A percentile compares a stretch with the other conserved stretches of the same genome.
phyloP scores from a whole-genome alignment of 768 basidiomycete genomes.

The Candolleomyces eurysporus region DNA sequence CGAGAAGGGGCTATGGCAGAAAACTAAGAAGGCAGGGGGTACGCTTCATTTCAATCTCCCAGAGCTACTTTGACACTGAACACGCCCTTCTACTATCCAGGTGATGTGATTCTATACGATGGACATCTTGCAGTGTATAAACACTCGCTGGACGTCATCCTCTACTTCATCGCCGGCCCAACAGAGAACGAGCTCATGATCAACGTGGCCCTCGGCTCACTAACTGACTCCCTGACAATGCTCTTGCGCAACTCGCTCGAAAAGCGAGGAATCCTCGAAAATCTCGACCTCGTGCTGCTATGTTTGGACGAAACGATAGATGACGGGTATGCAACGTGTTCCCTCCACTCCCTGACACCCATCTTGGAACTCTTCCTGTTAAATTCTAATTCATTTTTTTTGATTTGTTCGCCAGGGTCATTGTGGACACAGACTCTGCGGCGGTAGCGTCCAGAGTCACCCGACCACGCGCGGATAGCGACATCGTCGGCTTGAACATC shows the following conservation, averaged over 20 bases:
- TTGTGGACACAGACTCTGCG: conserved; percentile 93
- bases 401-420: conserved; percentile 57
- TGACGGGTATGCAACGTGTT: conserved; percentile 69
- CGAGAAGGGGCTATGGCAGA: conserved; percentile 93
- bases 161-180: conserved; percentile 88
- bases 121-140: conserved; percentile 90
- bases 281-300: conserved; percentile 86
- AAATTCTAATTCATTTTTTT: neutral
- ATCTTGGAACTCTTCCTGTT: neutral
- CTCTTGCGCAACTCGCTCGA: conserved; percentile 91
- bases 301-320: conserved; percentile 97
- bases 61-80: neutral
- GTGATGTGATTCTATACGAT: conserved; percentile 92
- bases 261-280: conserved; percentile 92
- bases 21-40: conserved; percentile 95
- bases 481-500: conserved; percentile 73
- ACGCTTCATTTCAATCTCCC: conserved; percentile 19
- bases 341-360: neutral
- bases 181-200: conserved; percentile 97
- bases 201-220: conserved; percentile 75
- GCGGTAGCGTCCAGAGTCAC: conserved; percentile 96
- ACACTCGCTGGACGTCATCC: conserved; percentile 91
- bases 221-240: conserved; percentile 82
- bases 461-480: conserved; percentile 87
- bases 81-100: conserved; percentile 34